Evolutionary conservation across 345 rosid species (phyloP).

Genomic region (Garcia nutans): DNA sequence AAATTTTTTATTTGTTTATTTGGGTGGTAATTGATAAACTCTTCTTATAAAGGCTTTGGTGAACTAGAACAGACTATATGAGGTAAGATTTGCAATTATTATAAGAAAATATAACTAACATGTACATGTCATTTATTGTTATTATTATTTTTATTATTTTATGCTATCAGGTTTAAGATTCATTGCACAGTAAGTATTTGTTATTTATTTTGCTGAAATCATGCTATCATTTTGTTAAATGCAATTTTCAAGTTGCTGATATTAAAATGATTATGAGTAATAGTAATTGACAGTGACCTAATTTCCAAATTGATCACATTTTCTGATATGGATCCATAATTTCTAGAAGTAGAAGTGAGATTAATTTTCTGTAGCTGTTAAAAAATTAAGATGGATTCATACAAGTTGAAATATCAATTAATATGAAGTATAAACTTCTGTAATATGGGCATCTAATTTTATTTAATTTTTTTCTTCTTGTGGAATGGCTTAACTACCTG

Average conservation of each 20-base stretch:
- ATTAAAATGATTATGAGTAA: neutral
- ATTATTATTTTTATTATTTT: too few species aligned
- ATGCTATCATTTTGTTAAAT: neutral
- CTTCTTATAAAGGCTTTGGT: neutral
- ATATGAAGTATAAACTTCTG: neutral
- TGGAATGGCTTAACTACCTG: neutral
- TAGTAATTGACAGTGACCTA: neutral
- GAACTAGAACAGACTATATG: conserved; percentile 18
- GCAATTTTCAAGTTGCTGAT: neutral
- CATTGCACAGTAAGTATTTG: neutral
- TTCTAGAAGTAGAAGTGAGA: neutral
- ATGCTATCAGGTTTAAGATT: neutral
- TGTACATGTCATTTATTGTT: neutral
- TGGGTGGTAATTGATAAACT: neutral
- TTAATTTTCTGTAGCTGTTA: neutral
- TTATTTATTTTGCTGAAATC: too few species aligned
- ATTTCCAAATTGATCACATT: neutral
- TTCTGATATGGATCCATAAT: neutral
- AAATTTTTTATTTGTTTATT: neutral
- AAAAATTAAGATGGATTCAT: neutral
- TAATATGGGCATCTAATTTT: neutral
- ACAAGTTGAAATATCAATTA: too few species aligned
- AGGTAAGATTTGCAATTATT: conserved; percentile 9
- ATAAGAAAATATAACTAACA: neutral
- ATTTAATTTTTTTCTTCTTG: neutral